phyloP scores from a whole-genome alignment of 495 filamentous ascomycete genomes.

The Cairneyella variabilis region DNA sequence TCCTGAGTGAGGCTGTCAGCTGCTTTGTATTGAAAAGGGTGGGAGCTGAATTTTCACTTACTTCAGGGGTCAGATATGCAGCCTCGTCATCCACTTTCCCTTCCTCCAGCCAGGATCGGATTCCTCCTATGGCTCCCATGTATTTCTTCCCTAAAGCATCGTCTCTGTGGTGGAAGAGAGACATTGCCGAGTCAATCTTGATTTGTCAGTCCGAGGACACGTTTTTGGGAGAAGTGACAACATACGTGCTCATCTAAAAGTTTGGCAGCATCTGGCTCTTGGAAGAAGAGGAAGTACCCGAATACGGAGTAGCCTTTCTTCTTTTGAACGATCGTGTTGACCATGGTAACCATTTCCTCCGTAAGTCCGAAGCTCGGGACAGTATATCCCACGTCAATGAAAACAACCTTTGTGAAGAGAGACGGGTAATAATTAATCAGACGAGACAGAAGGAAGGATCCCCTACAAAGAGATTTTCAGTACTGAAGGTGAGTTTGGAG shows the following conservation, averaged over 20 bases:
- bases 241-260: slow-evolving; percentile 18
- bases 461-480: slow-evolving; percentile 5
- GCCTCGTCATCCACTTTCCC: background rate
- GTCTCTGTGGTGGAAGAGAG: slow-evolving; percentile 11
- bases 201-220: background rate
- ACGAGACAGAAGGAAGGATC: slow-evolving; percentile 19
- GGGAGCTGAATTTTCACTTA: background rate
- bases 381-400: slow-evolving; percentile 22
- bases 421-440: slow-evolving; percentile 11
- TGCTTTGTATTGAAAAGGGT: background rate
- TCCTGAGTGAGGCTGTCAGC: slow-evolving; percentile 1
- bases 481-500: background rate
- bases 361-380: background rate
- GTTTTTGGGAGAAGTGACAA: background rate
- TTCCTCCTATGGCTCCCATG: slow-evolving; percentile 13
- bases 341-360: slow-evolving; percentile 1
- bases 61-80: slow-evolving; percentile 1
- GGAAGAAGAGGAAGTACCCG: slow-evolving; percentile 23
- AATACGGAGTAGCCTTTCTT: slow-evolving; percentile 21
- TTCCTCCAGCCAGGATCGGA: slow-evolving; percentile 7
- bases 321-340: slow-evolving; percentile 16
- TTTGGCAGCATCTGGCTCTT: slow-evolving; percentile 18
- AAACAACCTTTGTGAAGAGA: slow-evolving; percentile 20
- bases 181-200: slow-evolving; percentile 4
- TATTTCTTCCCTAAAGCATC: slow-evolving; percentile 12